Conservation (phyloP, 73 alveolate genomes). For the Tetrahymena malaccensis region DNA sequence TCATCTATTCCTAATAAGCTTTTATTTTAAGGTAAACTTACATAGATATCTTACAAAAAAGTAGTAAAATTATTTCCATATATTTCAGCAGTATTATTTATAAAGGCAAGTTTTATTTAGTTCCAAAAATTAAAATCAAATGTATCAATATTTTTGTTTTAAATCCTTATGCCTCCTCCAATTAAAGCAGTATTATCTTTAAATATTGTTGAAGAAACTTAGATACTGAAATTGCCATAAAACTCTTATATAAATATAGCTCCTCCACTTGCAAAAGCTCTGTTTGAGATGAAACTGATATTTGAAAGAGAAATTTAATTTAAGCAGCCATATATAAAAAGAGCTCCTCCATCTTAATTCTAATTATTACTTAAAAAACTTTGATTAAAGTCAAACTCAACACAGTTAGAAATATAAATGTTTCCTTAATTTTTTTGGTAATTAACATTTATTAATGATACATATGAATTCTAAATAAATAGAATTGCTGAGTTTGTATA, state of each 20-base stretch:
- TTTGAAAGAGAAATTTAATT: not conserved
- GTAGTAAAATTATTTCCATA: not conserved
- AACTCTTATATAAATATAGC: not conserved
- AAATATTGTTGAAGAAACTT: not conserved
- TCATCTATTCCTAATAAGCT: not conserved
- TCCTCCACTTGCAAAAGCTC: not conserved
- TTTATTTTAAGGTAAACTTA: not conserved
- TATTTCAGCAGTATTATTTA: not conserved
- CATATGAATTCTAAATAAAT: not conserved
- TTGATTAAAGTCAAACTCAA: not conserved
- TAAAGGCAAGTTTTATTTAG: not conserved
- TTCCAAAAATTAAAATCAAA: not conserved
- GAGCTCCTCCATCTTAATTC: not conserved
- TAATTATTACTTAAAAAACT: not conserved
- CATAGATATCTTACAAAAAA: not conserved
- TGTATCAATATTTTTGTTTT: not conserved
- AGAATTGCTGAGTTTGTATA: not conserved
- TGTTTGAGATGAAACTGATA: not conserved
- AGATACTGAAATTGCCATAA: not conserved
- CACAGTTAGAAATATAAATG: not conserved
- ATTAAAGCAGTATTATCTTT: not conserved
- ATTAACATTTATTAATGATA: not conserved
- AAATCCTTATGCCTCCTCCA: not conserved
- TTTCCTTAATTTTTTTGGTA: not conserved
- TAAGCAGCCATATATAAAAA: not conserved